Conservation (phyloP, 768 basidiomycete species). For the Leccinum uliginosum region DNA sequence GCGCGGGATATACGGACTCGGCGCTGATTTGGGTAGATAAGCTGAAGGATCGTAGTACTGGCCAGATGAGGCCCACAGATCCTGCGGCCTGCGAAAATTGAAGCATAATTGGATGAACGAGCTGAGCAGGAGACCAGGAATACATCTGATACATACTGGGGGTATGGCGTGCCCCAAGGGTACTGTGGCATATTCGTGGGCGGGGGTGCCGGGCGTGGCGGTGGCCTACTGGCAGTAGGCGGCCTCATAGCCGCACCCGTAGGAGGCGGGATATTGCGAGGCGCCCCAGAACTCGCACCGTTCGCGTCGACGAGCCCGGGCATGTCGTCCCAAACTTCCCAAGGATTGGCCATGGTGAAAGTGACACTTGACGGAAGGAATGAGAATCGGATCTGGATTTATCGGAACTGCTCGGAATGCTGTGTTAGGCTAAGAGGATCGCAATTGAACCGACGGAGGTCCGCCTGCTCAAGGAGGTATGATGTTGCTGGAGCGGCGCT, state of each 20-base stretch:
- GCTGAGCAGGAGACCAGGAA: background rate
- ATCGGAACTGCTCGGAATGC: constrained; percentile 18
- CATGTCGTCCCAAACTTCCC: constrained; percentile 22
- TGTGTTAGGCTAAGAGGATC: constrained; percentile 16
- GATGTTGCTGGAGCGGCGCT: background rate
- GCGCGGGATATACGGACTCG: constrained; percentile 30
- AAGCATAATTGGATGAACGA: constrained; percentile 1
- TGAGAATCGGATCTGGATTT: background rate
- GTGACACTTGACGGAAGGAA: background rate
- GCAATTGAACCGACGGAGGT: background rate
- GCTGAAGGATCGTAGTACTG: background rate
- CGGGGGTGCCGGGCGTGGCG: constrained; percentile 8
- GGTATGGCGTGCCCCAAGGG: constrained; percentile 15
- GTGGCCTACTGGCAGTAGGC: constrained; percentile 1
- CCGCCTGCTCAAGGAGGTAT: background rate
- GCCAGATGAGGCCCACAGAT: constrained; percentile 7
- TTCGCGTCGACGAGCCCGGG: constrained; percentile 23
- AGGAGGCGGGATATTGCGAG: constrained; percentile 24
- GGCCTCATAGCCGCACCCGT: constrained; percentile 14
- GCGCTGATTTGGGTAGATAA: constrained; percentile 18
- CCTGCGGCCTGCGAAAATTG: constrained; percentile 15
- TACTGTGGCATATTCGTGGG: constrained; percentile 1
- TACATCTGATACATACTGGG: constrained; percentile 8
- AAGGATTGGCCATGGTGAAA: constrained; percentile 14
- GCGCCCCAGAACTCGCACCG: background rate